These are phyloP conservation scores for Borovskyia barvae DNA, from an alignment of 208 protist species.

Conservation along the genomic window DNA sequence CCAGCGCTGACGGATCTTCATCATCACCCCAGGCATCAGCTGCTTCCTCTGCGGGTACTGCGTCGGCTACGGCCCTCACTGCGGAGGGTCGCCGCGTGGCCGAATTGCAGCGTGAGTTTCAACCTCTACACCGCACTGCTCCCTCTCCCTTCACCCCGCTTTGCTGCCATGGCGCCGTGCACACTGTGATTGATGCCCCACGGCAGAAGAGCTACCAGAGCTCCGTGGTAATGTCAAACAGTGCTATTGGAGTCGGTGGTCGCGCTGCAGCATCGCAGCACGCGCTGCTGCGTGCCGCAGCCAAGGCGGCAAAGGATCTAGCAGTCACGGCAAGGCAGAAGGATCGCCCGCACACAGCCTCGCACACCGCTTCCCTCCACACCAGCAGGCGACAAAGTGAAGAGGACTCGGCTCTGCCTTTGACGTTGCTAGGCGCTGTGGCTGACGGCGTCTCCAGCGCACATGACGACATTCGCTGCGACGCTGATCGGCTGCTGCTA, in stretches of 20 bases:
- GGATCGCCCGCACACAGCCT: too few relatives aligned
- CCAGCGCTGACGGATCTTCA: too few relatives aligned
- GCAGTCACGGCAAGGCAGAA: too few relatives aligned
- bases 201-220: constrained; percentile 9
- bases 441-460: constrained; percentile 41
- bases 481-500: constrained; percentile 37
- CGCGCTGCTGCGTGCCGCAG: constrained; percentile 21
- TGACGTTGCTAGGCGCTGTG: constrained; percentile 28
- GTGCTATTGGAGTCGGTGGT: not conserved
- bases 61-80: not conserved
- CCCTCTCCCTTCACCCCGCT: constrained; percentile 24
- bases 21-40: not conserved
- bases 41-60: not conserved
- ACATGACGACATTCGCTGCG: constrained; percentile 46
- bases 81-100: constrained; percentile 14
- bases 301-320: constrained; percentile 12
- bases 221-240: constrained; percentile 6
- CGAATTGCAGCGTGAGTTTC: constrained; percentile 29
- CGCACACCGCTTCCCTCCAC: not conserved
- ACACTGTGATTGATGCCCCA: constrained; percentile 17
- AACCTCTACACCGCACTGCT: constrained; percentile 24
- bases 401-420: not conserved
- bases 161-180: constrained; percentile 7
- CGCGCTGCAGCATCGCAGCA: constrained; percentile 1
- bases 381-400: not conserved